Conservation (phyloP, 352 stramenopile genomes). For the Pythium sp. region DNA sequence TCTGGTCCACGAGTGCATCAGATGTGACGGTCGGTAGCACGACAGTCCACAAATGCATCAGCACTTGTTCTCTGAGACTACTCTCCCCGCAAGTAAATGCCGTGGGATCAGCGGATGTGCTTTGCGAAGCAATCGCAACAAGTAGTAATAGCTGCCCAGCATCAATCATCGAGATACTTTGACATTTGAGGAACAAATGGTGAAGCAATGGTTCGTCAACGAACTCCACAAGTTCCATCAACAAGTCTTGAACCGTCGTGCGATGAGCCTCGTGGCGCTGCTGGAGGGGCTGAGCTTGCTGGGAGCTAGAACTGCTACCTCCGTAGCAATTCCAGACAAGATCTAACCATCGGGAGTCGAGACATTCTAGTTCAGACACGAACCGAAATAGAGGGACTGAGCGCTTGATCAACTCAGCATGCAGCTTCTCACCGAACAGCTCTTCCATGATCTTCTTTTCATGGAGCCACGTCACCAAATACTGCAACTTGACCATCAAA, state of each 20-base stretch:
- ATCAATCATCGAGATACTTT: conserved; percentile 25
- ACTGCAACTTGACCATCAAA: conserved; percentile 24
- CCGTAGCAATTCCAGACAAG: conserved; percentile 56
- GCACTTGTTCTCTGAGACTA: conserved; percentile 27
- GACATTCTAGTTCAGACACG: conserved; percentile 28
- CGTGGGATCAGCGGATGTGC: neutral
- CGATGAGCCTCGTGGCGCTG: conserved; percentile 49
- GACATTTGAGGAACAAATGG: conserved; percentile 29
- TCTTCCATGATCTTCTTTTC: conserved; percentile 42
- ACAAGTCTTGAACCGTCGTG: conserved; percentile 36
- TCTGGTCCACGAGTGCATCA: conserved; percentile 28
- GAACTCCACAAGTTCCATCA: conserved; percentile 58
- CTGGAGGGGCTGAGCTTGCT: conserved; percentile 10
- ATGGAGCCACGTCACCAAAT: conserved; percentile 49
- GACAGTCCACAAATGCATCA: conserved; percentile 43
- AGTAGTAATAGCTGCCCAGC: conserved; percentile 32
- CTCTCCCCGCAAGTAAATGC: neutral
- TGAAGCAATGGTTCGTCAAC: conserved; percentile 34
- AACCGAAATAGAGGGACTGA: conserved; percentile 63
- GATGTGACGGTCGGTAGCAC: conserved; percentile 19
- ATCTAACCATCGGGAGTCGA: conserved; percentile 41
- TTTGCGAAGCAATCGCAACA: conserved; percentile 29
- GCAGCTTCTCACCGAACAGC: conserved; percentile 62
- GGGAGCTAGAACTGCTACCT: conserved; percentile 11
- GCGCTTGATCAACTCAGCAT: conserved; percentile 69